Evolutionary conservation across 225 moss, liverwort and hornwort species (phyloP).

Genomic region (Lunularia cruciata): DNA sequence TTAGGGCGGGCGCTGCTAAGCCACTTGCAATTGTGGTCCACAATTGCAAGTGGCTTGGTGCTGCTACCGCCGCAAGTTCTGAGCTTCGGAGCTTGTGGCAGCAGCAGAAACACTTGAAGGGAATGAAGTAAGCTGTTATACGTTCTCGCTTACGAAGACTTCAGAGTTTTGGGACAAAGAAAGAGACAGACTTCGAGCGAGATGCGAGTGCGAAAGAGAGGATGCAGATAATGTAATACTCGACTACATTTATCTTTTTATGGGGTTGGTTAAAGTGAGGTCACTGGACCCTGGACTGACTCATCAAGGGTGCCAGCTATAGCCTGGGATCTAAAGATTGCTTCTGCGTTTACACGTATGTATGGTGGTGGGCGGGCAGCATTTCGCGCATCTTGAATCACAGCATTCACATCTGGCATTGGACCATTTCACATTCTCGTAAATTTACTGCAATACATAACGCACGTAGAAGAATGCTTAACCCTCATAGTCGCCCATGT

Average conservation of each 20-base stretch:
- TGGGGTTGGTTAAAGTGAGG: not conserved
- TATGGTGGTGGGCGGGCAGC: not conserved
- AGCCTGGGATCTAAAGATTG: not conserved
- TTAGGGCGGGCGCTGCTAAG: no score
- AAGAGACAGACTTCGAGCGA: not conserved
- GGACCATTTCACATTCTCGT: no score
- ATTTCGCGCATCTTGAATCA: not conserved
- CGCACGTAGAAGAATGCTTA: no score
- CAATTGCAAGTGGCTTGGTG: no score
- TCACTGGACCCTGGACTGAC: not conserved
- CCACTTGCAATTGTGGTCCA: no score
- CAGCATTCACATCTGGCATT: not conserved
- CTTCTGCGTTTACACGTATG: not conserved
- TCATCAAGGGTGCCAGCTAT: constrained; percentile 8
- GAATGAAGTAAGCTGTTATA: not conserved
- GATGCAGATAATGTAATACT: not conserved
- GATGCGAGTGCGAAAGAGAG: not conserved
- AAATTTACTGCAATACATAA: no score
- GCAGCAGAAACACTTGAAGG: not conserved
- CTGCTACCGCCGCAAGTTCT: no score
- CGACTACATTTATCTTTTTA: not conserved
- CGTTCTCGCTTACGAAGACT: constrained; percentile 6
- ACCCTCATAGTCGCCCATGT: not conserved
- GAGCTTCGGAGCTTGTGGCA: constrained; percentile 1
- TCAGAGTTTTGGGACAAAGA: not conserved